phyloP scores from a whole-genome alignment of 164 flowering plant species.

The Tinospora cordifolia region DNA sequence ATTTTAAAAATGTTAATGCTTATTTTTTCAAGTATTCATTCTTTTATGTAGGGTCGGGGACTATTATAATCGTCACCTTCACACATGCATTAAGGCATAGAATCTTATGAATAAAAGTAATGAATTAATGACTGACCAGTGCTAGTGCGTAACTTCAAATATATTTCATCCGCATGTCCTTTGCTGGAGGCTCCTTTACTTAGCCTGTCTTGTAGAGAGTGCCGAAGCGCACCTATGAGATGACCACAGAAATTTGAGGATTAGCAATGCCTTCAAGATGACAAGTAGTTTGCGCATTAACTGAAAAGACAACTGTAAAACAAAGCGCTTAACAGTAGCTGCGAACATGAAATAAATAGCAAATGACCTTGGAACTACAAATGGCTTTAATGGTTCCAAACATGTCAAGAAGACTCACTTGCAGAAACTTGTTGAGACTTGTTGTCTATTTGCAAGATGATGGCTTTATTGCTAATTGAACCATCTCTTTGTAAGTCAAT shows the following conservation, averaged over 20 bases:
- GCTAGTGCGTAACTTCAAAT: slow-evolving; percentile 83
- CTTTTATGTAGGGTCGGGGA: no score
- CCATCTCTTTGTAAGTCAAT: slow-evolving; percentile 66
- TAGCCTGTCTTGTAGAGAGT: slow-evolving; percentile 88
- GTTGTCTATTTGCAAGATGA: slow-evolving; percentile 79
- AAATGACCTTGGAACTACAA: not conserved
- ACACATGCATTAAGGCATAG: not conserved
- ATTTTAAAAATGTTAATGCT: no score
- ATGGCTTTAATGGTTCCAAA: not conserved
- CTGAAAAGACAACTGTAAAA: not conserved
- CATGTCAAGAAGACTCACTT: slow-evolving; percentile 46
- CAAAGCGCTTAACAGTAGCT: not conserved
- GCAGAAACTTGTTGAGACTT: slow-evolving; percentile 94
- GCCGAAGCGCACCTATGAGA: slow-evolving; percentile 78
- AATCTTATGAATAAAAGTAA: not conserved
- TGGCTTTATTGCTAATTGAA: slow-evolving; percentile 68
- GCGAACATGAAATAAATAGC: not conserved
- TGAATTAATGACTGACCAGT: slow-evolving; percentile 51
- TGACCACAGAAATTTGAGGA: slow-evolving; percentile 4
- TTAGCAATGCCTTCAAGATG: not conserved
- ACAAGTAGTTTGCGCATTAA: not conserved
- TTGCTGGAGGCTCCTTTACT: slow-evolving; percentile 70
- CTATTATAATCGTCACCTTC: no score
- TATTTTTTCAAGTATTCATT: no score
- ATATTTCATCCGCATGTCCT: slow-evolving; percentile 74